Base-by-base conservation (phyloP, 225 moss, liverwort and hornwort genomes). In the Sphagnum contortum region DNA sequence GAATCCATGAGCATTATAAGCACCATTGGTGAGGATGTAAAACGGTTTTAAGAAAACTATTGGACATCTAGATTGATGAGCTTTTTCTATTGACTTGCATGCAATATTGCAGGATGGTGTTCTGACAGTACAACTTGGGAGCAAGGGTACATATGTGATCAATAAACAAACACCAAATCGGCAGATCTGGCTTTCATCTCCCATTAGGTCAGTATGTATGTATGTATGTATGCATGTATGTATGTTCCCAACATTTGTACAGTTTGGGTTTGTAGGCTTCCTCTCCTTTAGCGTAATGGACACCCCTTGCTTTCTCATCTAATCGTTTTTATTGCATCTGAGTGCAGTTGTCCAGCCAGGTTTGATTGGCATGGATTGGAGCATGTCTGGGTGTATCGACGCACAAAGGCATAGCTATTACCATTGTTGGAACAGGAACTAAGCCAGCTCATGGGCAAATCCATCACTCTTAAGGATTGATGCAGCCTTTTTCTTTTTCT, bases 81-180 rank as follows among this genome's bases (percentile, higher is more conserved):
- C 29, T 29, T 29, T 29, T 29, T 29, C 29, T 29, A 29, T 1
- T 29, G 0, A 29, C 29, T n/a, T 29, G 29, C 29, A 29, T 29
- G 29, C 29, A 29, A 29, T 67, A 11, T 65, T 65, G 71, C 87
- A 98, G 96, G 89, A 89, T 68, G 98, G 98, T 76, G 98, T 98
- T 45, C 72, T 93, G 74, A 93, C 90, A 47, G 58, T 93, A 53
- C 80, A 67, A 45, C 81, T 98, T 64, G 98, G 98, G 70, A 72
- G 69, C 57, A 64, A 78, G 48, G 98, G 98, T 60, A 98, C 93
- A n/a, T 98, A 98, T 62, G 98, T 98, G 58, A 83, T 98, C 44
- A 98, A 98, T 70, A 98, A 98, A 68, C 98, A 98, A 75, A 88
- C 98, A 55, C 98, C 93, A 47, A 98, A 98, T 79, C 87, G 98